Conservation (phyloP, 1,284 basidiomycete genomes). For the Ceratobasidium sp. region DNA sequence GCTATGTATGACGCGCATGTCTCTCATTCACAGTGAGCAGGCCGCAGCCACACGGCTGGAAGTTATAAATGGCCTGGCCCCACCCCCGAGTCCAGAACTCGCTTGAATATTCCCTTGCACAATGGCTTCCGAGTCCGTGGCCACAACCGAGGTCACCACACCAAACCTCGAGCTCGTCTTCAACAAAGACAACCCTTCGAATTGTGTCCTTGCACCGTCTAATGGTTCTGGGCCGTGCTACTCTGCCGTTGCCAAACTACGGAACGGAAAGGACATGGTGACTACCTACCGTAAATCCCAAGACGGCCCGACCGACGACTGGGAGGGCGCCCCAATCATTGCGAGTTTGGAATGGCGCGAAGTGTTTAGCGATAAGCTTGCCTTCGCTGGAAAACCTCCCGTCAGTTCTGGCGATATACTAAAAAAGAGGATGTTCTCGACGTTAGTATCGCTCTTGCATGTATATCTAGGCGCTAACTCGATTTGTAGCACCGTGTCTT, state of each 20-base stretch:
- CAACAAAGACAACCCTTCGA: slow-evolving; percentile 39
- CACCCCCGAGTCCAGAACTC: neutral
- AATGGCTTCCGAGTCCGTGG: slow-evolving; percentile 8
- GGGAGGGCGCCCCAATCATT: slow-evolving; percentile 31
- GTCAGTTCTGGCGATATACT: slow-evolving; percentile 6
- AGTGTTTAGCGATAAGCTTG: slow-evolving; percentile 31
- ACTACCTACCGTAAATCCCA: slow-evolving; percentile 38
- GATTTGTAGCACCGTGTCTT: slow-evolving; percentile 29
- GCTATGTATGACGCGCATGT: neutral
- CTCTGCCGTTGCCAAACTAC: slow-evolving; percentile 4
- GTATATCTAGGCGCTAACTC: neutral
- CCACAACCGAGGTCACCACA: neutral
- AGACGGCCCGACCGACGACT: slow-evolving; percentile 7
- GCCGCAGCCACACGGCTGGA: neutral
- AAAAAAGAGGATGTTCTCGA: slow-evolving; percentile 24
- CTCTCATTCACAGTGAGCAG: neutral
- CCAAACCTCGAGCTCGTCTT: slow-evolving; percentile 40
- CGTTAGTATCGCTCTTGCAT: neutral
- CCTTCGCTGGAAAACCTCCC: neutral
- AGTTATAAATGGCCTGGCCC: neutral
- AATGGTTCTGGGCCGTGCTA: slow-evolving; percentile 14
- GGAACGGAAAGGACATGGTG: slow-evolving; percentile 17
- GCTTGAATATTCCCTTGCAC: neutral
- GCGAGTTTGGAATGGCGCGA: slow-evolving; percentile 23
- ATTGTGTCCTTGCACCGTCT: slow-evolving; percentile 16